Percentiles rank a stretch among this genome's conserved stretches.
These are phyloP conservation scores for Chrysochromulina parva DNA, from an alignment of 78 protist species.

Conservation along the genomic window DNA sequence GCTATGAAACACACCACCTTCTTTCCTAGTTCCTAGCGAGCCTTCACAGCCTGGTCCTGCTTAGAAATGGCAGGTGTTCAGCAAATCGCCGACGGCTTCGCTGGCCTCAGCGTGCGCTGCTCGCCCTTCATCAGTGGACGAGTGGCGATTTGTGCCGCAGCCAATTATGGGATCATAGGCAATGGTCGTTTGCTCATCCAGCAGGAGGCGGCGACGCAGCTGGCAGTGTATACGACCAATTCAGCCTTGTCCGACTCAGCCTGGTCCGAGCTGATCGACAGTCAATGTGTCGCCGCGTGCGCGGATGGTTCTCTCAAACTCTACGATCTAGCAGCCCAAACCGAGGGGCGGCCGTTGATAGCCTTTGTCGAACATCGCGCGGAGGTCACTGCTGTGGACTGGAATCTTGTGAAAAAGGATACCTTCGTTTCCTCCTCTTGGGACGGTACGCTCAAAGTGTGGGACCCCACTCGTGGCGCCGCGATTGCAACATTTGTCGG, in stretches of 20 bases:
- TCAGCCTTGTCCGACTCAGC: slow-evolving; percentile 77
- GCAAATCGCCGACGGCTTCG: background rate
- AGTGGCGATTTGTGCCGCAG: slow-evolving; percentile 73
- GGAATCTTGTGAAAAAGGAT: slow-evolving; percentile 62
- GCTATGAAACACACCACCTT: too few species aligned
- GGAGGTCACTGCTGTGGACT: slow-evolving; percentile 75
- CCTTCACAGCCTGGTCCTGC: too few species aligned
- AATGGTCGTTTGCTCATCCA: slow-evolving; percentile 74
- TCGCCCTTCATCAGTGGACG: slow-evolving; percentile 64
- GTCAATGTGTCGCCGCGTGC: slow-evolving; percentile 59
- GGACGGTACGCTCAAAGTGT: slow-evolving; percentile 65
- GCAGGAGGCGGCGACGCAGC: background rate
- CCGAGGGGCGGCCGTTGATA: slow-evolving; percentile 24
- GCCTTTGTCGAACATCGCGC: slow-evolving; percentile 62
- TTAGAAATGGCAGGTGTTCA: too few species aligned
- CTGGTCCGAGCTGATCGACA: slow-evolving; percentile 76
- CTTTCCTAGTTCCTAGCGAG: too few species aligned
- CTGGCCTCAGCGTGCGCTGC: slow-evolving; percentile 19
- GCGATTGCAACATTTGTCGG: background rate
- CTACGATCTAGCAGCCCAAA: slow-evolving; percentile 44
- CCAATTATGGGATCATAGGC: slow-evolving; percentile 82
- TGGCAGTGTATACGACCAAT: background rate
- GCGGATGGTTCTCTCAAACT: slow-evolving; percentile 82
- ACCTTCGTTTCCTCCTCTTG: slow-evolving; percentile 66
- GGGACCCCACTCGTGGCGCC: slow-evolving; percentile 35